phyloP scores from a whole-genome alignment of 768 basidiomycete genomes.

The Daedaleopsis nitida region DNA sequence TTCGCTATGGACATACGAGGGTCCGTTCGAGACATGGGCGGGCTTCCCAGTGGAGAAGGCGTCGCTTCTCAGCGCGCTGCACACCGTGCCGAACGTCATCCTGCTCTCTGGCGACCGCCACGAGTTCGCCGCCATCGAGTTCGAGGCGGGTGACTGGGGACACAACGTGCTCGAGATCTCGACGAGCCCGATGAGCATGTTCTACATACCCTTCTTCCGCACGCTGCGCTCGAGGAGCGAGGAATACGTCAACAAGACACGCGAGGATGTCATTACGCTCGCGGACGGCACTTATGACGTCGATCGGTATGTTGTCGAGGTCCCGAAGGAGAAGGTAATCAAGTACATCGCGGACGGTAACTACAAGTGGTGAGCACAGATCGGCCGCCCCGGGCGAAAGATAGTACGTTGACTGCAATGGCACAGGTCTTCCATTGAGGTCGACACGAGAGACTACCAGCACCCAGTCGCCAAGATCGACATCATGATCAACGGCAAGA shows the following conservation, averaged over 20 bases:
- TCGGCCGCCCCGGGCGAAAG: slow-evolving; percentile 6
- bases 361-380: slow-evolving; percentile 68
- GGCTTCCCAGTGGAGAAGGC: slow-evolving; percentile 62
- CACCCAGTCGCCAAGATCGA: slow-evolving; percentile 58
- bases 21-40: slow-evolving; percentile 69
- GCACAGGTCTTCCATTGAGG: slow-evolving; percentile 63
- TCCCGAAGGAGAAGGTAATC: slow-evolving; percentile 56
- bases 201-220: slow-evolving; percentile 61
- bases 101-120: slow-evolving; percentile 76
- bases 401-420: not conserved
- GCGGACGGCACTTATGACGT: slow-evolving; percentile 29
- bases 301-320: slow-evolving; percentile 33
- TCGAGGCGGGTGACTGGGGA: slow-evolving; percentile 39
- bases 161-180: slow-evolving; percentile 63
- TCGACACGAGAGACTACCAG: slow-evolving; percentile 59
- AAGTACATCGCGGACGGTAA: slow-evolving; percentile 68
- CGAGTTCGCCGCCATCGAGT: slow-evolving; percentile 76
- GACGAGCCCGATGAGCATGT: slow-evolving; percentile 71
- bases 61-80: slow-evolving; percentile 55
- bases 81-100: slow-evolving; percentile 70
- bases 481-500: slow-evolving; percentile 59
- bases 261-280: slow-evolving; percentile 25
- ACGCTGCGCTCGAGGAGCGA: slow-evolving; percentile 52
- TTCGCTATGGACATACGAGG: slow-evolving; percentile 67
- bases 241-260: slow-evolving; percentile 40